A percentile compares a stretch with the other conserved stretches of the same genome.
Evolutionary conservation across 1,284 basidiomycete species (phyloP).

Genomic region (Golubevia pallescens): DNA sequence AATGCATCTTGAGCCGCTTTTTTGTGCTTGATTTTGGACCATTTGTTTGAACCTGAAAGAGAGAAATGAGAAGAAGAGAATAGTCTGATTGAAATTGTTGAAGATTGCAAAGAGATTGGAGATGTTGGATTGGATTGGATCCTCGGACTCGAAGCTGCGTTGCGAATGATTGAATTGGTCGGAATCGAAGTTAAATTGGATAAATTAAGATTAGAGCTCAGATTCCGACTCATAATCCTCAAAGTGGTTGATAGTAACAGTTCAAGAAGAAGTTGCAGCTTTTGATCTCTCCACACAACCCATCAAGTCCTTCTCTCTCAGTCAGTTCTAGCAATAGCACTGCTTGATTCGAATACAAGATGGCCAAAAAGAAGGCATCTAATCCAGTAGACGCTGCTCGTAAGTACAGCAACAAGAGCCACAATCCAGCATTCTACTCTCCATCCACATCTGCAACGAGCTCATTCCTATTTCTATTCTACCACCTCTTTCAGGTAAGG

Average conservation of each 20-base stretch:
- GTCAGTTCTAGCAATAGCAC: no score
- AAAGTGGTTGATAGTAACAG: no score
- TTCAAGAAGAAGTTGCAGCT: no score
- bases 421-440: neutral
- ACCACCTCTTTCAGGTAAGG: conserved; percentile 13
- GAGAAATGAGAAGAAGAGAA: neutral
- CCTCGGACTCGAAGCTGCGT: no score
- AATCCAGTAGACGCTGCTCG: conserved; percentile 40
- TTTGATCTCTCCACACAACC: no score
- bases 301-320: no score
- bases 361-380: conserved; percentile 20
- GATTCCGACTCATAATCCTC: no score
- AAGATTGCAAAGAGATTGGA: neutral
- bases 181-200: neutral
- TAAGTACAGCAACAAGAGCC: conserved; percentile 1
- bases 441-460: neutral
- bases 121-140: no score
- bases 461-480: neutral
- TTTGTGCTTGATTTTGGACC: conserved; percentile 28
- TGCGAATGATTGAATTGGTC: neutral
- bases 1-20: conserved; percentile 21
- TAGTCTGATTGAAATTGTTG: neutral
- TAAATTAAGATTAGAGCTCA: neutral
- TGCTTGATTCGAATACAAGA: no score
- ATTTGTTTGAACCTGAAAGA: conserved; percentile 8